Conservation (phyloP, 2,329 filamentous ascomycete species). For the Pestalotiopsis fici region DNA sequence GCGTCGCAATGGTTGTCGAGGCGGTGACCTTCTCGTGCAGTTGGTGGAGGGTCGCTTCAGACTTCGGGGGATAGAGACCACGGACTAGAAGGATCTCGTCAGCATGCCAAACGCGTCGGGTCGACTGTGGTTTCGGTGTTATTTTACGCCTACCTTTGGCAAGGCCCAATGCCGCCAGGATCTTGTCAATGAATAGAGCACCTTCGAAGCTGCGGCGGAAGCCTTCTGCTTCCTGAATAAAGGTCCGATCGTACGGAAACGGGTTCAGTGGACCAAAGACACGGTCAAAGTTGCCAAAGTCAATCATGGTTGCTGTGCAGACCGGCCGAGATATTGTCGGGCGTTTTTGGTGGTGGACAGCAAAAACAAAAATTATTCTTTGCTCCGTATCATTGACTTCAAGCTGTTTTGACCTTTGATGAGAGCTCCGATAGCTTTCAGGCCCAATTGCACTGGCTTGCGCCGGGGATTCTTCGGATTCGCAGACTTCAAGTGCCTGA, state of each 20-base stretch:
- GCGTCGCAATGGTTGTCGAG: conserved; percentile 59
- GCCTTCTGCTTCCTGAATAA: conserved; percentile 63
- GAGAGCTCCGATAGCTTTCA: neutral
- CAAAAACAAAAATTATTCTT: neutral
- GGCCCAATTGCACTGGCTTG: neutral
- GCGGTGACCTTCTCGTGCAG: conserved; percentile 72
- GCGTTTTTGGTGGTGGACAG: neutral
- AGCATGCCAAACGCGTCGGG: neutral
- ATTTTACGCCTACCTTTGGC: conserved; percentile 56
- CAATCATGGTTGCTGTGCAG: conserved; percentile 47
- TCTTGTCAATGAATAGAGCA: conserved; percentile 76
- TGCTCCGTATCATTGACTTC: neutral
- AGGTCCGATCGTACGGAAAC: conserved; percentile 62
- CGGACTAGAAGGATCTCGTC: conserved; percentile 34
- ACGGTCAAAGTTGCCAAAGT: conserved; percentile 67
- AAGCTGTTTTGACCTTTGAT: neutral
- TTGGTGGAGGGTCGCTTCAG: conserved; percentile 65
- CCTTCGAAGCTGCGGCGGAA: conserved; percentile 70
- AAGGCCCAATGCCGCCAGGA: conserved; percentile 70
- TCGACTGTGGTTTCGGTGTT: neutral
- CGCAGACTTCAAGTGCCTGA: neutral
- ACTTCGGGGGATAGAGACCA: conserved; percentile 74
- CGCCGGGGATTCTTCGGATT: conserved; percentile 10
- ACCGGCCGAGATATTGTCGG: neutral
- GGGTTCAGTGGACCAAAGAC: conserved; percentile 65